Percentiles rank a stretch among this genome's conserved stretches.
phyloP scores from a whole-genome alignment of 2,329 filamentous ascomycete genomes.

The Colletotrichum echinochloae region DNA sequence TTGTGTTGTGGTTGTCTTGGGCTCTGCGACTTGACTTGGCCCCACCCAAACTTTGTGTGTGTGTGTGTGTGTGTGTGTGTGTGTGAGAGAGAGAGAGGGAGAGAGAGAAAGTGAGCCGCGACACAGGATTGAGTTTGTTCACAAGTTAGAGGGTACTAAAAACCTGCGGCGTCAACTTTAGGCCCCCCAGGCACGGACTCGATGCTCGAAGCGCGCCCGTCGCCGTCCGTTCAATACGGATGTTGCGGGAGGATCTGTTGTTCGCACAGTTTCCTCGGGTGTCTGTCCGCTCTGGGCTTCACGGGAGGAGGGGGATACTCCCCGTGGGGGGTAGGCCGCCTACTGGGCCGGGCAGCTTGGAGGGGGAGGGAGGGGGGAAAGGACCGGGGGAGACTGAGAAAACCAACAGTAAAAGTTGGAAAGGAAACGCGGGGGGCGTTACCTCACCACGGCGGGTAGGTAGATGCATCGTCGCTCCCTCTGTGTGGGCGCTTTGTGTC shows the following conservation, averaged over 20 bases:
- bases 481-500: neutral
- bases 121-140: conserved; percentile 9
- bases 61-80: too few relatives aligned
- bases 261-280: neutral
- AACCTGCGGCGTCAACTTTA: neutral
- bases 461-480: neutral
- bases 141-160: neutral
- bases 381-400: neutral
- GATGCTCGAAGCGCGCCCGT: neutral
- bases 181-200: neutral
- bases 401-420: neutral
- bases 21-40: neutral
- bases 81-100: too few relatives aligned
- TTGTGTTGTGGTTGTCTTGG: neutral
- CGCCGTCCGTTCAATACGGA: conserved; percentile 3
- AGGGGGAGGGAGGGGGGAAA: neutral
- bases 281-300: neutral
- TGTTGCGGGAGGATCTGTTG: neutral
- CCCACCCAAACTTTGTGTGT: neutral
- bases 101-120: neutral
- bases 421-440: too few relatives aligned
- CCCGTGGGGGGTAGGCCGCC: neutral
- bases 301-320: neutral
- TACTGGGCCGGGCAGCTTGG: neutral
- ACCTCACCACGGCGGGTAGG: neutral